phyloP scores from a whole-genome alignment of 176 grass and related monocot species.

The Oryza meridionalis region DNA sequence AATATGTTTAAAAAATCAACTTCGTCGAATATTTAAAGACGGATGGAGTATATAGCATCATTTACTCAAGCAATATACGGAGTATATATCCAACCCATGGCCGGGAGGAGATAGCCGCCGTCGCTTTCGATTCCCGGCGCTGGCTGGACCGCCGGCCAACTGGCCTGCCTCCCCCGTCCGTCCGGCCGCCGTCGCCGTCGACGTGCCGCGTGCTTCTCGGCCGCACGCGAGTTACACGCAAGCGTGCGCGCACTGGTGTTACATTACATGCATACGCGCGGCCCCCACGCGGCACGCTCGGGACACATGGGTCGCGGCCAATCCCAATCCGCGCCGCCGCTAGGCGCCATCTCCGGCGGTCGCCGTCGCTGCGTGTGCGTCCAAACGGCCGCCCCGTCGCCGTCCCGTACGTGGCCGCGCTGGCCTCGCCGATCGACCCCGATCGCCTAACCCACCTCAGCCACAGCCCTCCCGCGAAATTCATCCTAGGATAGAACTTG shows the following conservation, averaged over 20 bases:
- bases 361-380: background rate
- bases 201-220: background rate
- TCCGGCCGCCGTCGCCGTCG: conserved; percentile 12
- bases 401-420: conserved; percentile 19
- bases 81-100: no score
- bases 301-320: background rate
- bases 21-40: no score
- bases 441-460: conserved; percentile 22
- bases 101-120: no score
- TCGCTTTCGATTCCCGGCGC: background rate
- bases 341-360: conserved; percentile 1
- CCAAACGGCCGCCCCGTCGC: conserved; percentile 29
- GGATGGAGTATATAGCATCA: no score
- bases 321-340: conserved; percentile 6
- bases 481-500: conserved; percentile 31
- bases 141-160: background rate
- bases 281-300: conserved; percentile 28
- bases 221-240: conserved; percentile 33
- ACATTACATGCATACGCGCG: background rate
- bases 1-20: no score
- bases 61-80: background rate
- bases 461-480: conserved; percentile 19
- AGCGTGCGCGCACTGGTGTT: background rate
- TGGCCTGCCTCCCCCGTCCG: background rate
- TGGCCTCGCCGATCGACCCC: background rate